Evolutionary conservation across 1,284 basidiomycete species (phyloP).

Genomic region (Pascua guehoae): DNA sequence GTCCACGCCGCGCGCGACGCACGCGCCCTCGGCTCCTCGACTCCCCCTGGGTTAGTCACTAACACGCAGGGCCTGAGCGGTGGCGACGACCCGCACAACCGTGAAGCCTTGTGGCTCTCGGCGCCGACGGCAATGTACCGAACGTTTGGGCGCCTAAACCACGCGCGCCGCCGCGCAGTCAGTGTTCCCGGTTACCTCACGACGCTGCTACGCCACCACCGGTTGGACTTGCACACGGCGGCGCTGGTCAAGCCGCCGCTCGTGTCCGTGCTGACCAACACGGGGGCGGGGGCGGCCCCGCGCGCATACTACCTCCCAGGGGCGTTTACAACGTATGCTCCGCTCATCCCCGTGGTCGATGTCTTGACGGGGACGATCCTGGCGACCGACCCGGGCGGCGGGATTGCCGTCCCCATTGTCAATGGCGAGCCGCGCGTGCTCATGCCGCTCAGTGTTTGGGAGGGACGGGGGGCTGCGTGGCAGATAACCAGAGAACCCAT

Average conservation of each 20-base stretch:
- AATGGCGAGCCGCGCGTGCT: constrained; percentile 41
- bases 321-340: constrained; percentile 49
- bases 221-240: constrained; percentile 51
- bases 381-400: constrained; percentile 53
- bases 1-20: no score
- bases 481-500: constrained; percentile 1
- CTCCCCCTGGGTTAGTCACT: not conserved
- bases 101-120: constrained; percentile 49
- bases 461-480: constrained; percentile 13
- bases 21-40: no score
- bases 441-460: constrained; percentile 29
- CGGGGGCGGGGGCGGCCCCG: constrained; percentile 53
- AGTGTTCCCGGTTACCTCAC: constrained; percentile 56
- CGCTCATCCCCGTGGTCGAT: constrained; percentile 59
- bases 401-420: constrained; percentile 34
- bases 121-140: constrained; percentile 53
- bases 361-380: constrained; percentile 58
- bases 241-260: constrained; percentile 64
- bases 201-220: constrained; percentile 55
- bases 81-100: constrained; percentile 48
- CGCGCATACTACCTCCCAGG: constrained; percentile 30
- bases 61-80: constrained; percentile 53
- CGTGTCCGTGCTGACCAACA: constrained; percentile 64
- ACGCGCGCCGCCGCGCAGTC: constrained; percentile 60
- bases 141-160: constrained; percentile 59